Base-by-base conservation (phyloP, 2,329 filamentous ascomycete species). In the Fusarium dlaminii region DNA sequence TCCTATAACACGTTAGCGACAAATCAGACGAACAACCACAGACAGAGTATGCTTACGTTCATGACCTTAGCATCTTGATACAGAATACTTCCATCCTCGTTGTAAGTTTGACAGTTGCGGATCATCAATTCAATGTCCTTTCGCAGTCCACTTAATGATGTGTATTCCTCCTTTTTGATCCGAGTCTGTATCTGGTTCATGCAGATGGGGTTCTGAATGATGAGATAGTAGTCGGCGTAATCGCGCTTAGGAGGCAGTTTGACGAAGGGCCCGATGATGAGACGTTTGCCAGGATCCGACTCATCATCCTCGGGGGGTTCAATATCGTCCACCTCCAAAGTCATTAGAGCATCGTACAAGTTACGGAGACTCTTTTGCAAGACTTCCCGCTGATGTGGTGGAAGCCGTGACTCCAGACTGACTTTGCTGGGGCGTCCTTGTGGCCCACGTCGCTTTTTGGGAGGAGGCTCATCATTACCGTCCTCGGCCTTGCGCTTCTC, bases 111-210 rank as follows among this genome's bases (percentile, higher is more conserved):
- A 75, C 96, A 98, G 82, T 99, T 99, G 80, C 89, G 91, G 82
- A 95, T 96, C 83, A 99, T 89, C 72, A 96, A 85, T 57, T 91
- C 90, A 72, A 99, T 91, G 80, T 99, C 97, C 75, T 90, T 90
- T 63, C 91, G 89, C 87, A 99, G 90, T 77, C 95, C 94, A 80
- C 90, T 91, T 69, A 98, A 84, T 79, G 89, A 93, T 76, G 90
- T 90, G 83, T 99, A 99, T 80, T 98, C 94, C 80, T 97, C 94
- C 83, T 94, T 96, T 86, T 98, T 98, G 85, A 99, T 98, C 87
- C 94, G 96, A 81, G 93, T 94, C 81, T 94, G 91, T 79, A 99
- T 98, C 81, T 95, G 92, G 77, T 98, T 96, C 93, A 98, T 98
- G 80, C 94, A 96, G 80, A 99, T 98, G 1, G 96, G 96, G 62